Conservation (phyloP, 768 basidiomycete genomes). For the Leccinellum rugosiceps region DNA sequence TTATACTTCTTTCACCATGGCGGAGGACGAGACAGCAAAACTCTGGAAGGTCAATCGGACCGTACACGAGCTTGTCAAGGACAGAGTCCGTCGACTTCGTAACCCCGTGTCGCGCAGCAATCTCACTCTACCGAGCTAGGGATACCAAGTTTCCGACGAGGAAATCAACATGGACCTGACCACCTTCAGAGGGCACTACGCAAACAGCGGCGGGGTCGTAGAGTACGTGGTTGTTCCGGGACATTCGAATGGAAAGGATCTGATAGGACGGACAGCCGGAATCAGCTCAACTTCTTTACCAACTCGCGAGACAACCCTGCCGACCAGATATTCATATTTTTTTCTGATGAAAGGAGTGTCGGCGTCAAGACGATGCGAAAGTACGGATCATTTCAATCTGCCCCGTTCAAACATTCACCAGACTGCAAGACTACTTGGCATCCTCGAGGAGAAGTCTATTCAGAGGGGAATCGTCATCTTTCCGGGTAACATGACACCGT, state of each 20-base stretch:
- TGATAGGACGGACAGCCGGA: slow-evolving; percentile 54
- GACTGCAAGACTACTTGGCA: slow-evolving; percentile 66
- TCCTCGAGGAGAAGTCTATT: slow-evolving; percentile 90
- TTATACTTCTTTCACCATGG: slow-evolving; percentile 43
- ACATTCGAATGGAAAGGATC: slow-evolving; percentile 4
- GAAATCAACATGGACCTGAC: slow-evolving; percentile 88
- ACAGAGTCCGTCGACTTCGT: slow-evolving; percentile 60
- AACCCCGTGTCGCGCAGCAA: slow-evolving; percentile 1
- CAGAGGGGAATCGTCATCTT: slow-evolving; percentile 93
- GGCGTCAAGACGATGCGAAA: slow-evolving; percentile 98
- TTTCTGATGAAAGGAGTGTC: slow-evolving; percentile 93
- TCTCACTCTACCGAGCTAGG: slow-evolving; percentile 47
- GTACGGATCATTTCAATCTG: slow-evolving; percentile 43
- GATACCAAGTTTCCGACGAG: slow-evolving; percentile 90
- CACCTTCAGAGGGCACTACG: slow-evolving; percentile 72
- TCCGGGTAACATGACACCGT: slow-evolving; percentile 94
- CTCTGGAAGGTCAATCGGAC: slow-evolving; percentile 97
- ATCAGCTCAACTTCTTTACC: slow-evolving; percentile 87
- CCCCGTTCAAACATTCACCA: slow-evolving; percentile 9
- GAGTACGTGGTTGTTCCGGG: slow-evolving; percentile 60
- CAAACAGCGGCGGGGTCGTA: slow-evolving; percentile 67
- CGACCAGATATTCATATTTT: slow-evolving; percentile 91
- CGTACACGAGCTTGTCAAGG: slow-evolving; percentile 92
- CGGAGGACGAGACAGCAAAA: slow-evolving; percentile 80
- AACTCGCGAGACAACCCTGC: slow-evolving; percentile 59